Evolutionary conservation across 208 protist genomes (phyloP), one percentile per base, ranked within the genome.

Genomic region (Trichomonas tenax): DNA sequence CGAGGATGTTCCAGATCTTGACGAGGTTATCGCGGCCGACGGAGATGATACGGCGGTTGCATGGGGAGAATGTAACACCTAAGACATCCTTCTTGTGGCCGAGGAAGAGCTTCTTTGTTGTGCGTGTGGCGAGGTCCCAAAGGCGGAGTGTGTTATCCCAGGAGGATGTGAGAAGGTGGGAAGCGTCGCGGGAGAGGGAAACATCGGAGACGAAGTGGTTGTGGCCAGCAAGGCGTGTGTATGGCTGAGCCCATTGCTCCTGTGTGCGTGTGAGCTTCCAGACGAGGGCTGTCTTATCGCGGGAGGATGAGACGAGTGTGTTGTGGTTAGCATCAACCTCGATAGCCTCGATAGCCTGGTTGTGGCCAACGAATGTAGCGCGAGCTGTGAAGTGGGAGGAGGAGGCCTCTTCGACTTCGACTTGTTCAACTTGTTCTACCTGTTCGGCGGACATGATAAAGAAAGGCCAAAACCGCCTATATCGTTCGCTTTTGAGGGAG

Each of bases 21-120:
- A 99, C 98, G 88, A 98, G 98, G 97, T 99, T 99, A 98, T 99
- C 99, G 96, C 99, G 98, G 38, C 98, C 98, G 93, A 98, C 99
- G 51, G 99, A 99, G 96, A 99, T 98, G 97, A 99, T 99, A 98
- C 99, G 98, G 96, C 99, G 98, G 98, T 99, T 99, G 97, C 99
- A 99, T n/a, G 98, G 97, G 17, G 98, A 99, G 99, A 99, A 99
- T 96, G 99, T 98, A 96, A 99, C 99, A 86, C 98, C 98, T 58
- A 99, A 98, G 38, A 99, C 99, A 97, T 99, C 99, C 97, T 99
- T 99, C 48, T 97, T 98, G 98, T 99, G 99, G 96, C 98, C 99
- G 44, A 98, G 97, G 86, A 93, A 93, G 97, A 98, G 98, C 97
- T 98, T 97, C 96, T 98, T 98, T 96, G 98, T 98, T 97, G 98